Base-by-base conservation (phyloP, 208 protist genomes). In the Trichomonas gallinae region DNA sequence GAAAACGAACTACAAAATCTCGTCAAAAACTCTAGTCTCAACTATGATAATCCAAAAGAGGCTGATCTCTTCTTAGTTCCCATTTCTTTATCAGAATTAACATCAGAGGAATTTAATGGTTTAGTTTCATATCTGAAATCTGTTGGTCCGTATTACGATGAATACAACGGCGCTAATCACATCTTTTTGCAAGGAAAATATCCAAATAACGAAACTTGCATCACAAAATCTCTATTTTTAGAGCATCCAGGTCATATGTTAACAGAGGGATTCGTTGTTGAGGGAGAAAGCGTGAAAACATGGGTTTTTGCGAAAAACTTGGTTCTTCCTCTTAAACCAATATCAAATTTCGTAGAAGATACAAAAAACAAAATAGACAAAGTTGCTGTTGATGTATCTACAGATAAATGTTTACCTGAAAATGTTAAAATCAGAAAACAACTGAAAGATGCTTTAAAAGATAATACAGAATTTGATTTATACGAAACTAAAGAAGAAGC, bases 61-160 rank as follows among this genome's bases (percentile, higher is more conserved):
- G 83, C 83, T 21, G 83, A 89, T 89, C 38, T 89, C 10, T 89
- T 46, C 40, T 89, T 89, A 46, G 83, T 89, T 89, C 83, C 83
- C 0, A 44, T 89, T 46, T 40, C 34, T n/a, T 31, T 89, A 0
- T 89, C 83, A 45, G 31, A 34, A 89, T 89, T 89, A 89, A 46
- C 31, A 44, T 48, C n/a, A 21, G 31, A 34, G 0, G 38, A 89
- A 17, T 89, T 89, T 26, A 44, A 15, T 40, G 38, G 38, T 44
- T 8, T 89, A 1, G 10, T 89, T 46, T 42, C 34, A 46, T 26
- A 44, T 46, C 15, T 89, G 9, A 31, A 34, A 89, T 15, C 31
- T 48, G 4, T 89, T 89, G 83, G 83, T 8, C 83, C 83, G 17
- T 89, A 46, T 38, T 89, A 89, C 23, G 38, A 89, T 21, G 17